These are phyloP conservation scores for Secale cereale DNA, from an alignment of 176 grass and related monocot species.

Conservation along the genomic window DNA sequence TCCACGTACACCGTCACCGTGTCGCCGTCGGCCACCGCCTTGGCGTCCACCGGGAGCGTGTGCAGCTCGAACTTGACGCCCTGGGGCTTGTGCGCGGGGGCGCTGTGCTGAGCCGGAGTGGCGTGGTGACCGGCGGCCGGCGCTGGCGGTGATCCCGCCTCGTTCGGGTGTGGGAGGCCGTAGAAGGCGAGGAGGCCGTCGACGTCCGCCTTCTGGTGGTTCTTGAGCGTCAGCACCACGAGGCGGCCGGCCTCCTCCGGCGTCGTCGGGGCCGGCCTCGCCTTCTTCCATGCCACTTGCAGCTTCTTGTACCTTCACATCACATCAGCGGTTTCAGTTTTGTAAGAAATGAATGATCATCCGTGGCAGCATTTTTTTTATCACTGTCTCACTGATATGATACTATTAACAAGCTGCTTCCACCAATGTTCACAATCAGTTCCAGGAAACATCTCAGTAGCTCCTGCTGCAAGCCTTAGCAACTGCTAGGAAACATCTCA, in stretches of 20 bases:
- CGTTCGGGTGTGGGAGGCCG: constrained; percentile 55
- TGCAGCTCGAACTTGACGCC: constrained; percentile 81
- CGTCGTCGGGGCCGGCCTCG: constrained; percentile 69
- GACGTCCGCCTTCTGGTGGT: constrained; percentile 87
- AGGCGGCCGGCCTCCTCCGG: constrained; percentile 65
- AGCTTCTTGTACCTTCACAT: constrained; percentile 88
- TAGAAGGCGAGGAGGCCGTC: constrained; percentile 70
- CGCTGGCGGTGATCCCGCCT: neutral
- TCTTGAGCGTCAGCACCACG: constrained; percentile 81
- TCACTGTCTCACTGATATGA: too few species aligned
- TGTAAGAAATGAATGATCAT: neutral
- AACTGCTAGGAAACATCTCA: neutral
- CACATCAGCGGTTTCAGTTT: neutral
- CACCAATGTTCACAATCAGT: neutral
- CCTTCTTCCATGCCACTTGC: constrained; percentile 75
- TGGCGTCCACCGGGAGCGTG: constrained; percentile 90
- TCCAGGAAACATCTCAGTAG: neutral
- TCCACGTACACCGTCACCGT: constrained; percentile 86
- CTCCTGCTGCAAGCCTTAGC: neutral
- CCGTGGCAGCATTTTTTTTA: too few species aligned
- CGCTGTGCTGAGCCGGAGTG: constrained; percentile 13
- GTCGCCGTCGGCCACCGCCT: constrained; percentile 81
- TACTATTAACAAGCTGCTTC: neutral
- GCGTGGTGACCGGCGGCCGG: neutral
- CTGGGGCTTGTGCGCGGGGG: constrained; percentile 40